Base-by-base conservation (phyloP, 2,329 filamentous ascomycete species). In the Amauroascus niger region DNA sequence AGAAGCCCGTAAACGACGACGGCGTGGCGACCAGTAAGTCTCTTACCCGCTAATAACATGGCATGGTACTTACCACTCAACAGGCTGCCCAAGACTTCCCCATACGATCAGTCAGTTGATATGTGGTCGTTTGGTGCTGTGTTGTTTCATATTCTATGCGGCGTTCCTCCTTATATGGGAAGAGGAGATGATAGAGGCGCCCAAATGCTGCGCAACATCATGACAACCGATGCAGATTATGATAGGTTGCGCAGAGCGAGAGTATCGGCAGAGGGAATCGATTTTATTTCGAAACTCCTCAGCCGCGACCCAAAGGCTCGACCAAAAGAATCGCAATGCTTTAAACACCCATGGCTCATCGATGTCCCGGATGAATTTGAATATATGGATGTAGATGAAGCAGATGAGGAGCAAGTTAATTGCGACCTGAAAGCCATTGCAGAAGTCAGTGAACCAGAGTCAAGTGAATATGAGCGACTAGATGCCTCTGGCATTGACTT, bases 71-170 rank as follows among this genome's bases (percentile, higher is more conserved):
- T 40, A 58, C 44, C 22, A 16, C 55, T 61, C 64, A 11, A 68
- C 71, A 59, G 79, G 70, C 52, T 66, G 18, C 60, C 70, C 44
- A 71, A 73, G 70, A 69, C 77, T 64, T 71, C 74, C 70, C 83
- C 88, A 20, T 98, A 98, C 67, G 88, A 84, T 64, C 88, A 95
- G 57, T 88, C 89, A 1, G 87, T 97, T 30, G 93, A 98, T 65
- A 87, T 96, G 58, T 98, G 93, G 91, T 97, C 93, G 0, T 81
- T 95, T 45, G 93, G 88, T 14, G 93, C 90, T 13, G 93, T 98
- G 1, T 71, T 97, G 5, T 98, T 89, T 72, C 93, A 87, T 64
- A 77, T 88, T 6, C 74, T 98, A n/a, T 89, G 85, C 4, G 82
- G 81, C 9, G 77, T 78, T 28, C 86, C 91, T 26, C 91, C 93